Conservation (phyloP, 2,329 filamentous ascomycete species). For the Diaporthe nobilis region DNA sequence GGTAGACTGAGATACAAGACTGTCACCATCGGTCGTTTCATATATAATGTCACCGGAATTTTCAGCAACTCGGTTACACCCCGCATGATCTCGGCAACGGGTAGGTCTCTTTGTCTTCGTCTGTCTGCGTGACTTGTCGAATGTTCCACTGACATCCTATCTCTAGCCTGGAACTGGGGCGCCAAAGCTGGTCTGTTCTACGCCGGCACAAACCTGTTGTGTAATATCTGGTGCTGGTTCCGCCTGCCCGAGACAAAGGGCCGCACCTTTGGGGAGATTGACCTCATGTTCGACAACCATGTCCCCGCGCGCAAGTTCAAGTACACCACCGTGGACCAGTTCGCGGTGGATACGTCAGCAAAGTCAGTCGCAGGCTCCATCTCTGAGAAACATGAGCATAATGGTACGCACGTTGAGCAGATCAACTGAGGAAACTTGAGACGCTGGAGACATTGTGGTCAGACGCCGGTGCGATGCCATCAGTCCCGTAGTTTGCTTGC, state of each 20-base stretch:
- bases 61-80: slow-evolving; percentile 48
- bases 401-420: slow-evolving; percentile 1
- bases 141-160: neutral
- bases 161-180: slow-evolving; percentile 49
- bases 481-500: neutral
- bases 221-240: slow-evolving; percentile 50
- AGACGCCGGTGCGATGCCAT: accelerated
- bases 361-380: slow-evolving; percentile 30
- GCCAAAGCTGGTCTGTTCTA: slow-evolving; percentile 50
- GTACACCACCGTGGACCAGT: slow-evolving; percentile 47
- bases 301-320: slow-evolving; percentile 43
- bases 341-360: neutral
- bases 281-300: slow-evolving; percentile 47
- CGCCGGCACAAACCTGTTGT: slow-evolving; percentile 49
- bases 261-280: slow-evolving; percentile 44
- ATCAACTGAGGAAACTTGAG: neutral
- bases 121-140: too few relatives aligned
- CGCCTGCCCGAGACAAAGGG: slow-evolving; percentile 49
- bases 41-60: slow-evolving; percentile 48
- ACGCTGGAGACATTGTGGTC: neutral
- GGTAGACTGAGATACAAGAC: slow-evolving; percentile 47
- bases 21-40: slow-evolving; percentile 46
- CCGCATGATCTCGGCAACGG: slow-evolving; percentile 45
- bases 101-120: slow-evolving; percentile 41
- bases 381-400: slow-evolving; percentile 30